Base-by-base conservation (phyloP, 164 flowering plant genomes). In the Dillenia turbinata region DNA sequence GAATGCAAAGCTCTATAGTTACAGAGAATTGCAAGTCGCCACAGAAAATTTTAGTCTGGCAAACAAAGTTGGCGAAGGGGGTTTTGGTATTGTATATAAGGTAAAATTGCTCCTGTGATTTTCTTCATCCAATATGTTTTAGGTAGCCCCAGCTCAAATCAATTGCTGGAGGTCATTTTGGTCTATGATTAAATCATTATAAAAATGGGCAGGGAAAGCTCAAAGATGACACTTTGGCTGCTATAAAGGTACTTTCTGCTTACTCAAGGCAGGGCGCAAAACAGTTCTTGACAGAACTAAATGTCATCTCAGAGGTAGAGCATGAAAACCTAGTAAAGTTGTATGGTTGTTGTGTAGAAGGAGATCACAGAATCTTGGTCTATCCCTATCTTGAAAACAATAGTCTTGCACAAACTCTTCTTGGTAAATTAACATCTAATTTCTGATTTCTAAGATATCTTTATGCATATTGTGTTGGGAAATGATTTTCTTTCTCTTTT, bases 1-100 rank as follows among this genome's bases (percentile, higher is more conserved):
- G 9, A 75, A 79, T 65, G 79, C 79, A 45, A 81, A 60, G 12
- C 44, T 79, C 46, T 93, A 73, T 74, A 55, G 75, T 11, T 90
- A 81, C 76, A 78, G 57, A 69, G 96, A 88, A 49, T 60, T 93
- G 68, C 75, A 50, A 65, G 55, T 14, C 14, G 97, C 98, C 12
- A 93, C 98, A 17, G 76, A 78, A 48, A 84, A 85, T 69, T 93
- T 93, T 68, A 83, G 81, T 72, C 69, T 61, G 11, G 68, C 60
- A 57, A 85, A 90, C 70, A 90, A 93, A 80, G 84, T 93, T 59
- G 97, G 98, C 61, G 83, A 90, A 61, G 98, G 98, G 43, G 98
- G 96, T 63, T 93, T 88, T 71, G 98, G 98, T 66, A 72, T 83
- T 71, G 97, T 90, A 10, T 93, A 81, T 69, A 85, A 81, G 96